Evolutionary conservation across 768 basidiomycete genomes (phyloP).

Genomic region (Mycena metata): DNA sequence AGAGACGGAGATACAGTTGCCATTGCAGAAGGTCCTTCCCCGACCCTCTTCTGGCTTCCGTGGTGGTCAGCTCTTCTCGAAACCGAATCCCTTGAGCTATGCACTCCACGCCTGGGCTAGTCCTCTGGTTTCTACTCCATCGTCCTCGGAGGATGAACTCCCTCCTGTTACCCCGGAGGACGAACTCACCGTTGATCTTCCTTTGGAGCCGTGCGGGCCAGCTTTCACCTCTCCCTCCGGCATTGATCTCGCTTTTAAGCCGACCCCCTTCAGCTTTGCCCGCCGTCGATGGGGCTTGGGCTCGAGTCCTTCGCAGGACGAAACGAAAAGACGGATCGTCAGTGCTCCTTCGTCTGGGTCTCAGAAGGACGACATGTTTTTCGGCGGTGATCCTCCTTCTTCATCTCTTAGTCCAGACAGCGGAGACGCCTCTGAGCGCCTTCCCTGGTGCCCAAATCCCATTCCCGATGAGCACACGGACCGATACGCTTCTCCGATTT

Average conservation of each 20-base stretch:
- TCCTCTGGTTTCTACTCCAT: conserved; percentile 57
- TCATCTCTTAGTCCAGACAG: conserved; percentile 22
- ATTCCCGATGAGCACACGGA: background rate
- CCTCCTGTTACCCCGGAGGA: conserved; percentile 74
- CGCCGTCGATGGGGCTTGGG: conserved; percentile 70
- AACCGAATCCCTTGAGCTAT: conserved; percentile 73
- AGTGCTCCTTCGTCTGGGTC: conserved; percentile 16
- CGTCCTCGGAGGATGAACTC: conserved; percentile 62
- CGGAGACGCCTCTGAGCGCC: conserved; percentile 3
- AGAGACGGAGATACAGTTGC: conserved; percentile 35
- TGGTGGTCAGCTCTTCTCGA: conserved; percentile 64
- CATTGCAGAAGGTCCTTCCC: conserved; percentile 56
- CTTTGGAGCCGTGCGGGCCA: conserved; percentile 69
- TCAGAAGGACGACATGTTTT: conserved; percentile 20
- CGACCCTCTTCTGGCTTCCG: conserved; percentile 56
- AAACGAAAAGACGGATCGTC: conserved; percentile 37
- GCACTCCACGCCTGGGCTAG: conserved; percentile 71
- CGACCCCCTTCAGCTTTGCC: conserved; percentile 75
- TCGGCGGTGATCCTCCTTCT: conserved; percentile 15
- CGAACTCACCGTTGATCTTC: conserved; percentile 57
- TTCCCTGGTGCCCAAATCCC: conserved; percentile 27
- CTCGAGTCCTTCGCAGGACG: conserved; percentile 52
- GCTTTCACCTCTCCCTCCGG: conserved; percentile 57
- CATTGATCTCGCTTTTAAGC: conserved; percentile 63
- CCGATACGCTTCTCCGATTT: conserved; percentile 26